phyloP scores from a whole-genome alignment of 2,329 filamentous ascomycete genomes.

The Huntiella moniliformis region DNA sequence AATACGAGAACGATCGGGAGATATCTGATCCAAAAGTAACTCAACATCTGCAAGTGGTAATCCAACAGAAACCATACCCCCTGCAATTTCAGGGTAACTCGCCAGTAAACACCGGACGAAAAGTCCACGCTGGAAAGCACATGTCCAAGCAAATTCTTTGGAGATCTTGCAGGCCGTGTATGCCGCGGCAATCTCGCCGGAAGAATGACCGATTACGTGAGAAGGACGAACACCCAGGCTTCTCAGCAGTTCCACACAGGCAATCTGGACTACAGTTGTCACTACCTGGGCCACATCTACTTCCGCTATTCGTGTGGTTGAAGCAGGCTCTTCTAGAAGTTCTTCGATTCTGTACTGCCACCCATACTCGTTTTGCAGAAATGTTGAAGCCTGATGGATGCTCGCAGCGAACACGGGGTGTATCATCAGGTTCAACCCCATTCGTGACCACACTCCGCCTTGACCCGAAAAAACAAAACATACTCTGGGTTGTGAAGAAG shows the following conservation, averaged over 20 bases:
- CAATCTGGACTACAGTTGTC: conserved; percentile 25
- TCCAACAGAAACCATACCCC: conserved; percentile 25
- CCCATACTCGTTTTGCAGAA: conserved; percentile 13
- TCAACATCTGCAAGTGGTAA: conserved; percentile 17
- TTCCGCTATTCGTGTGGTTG: background rate
- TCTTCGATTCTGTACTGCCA: conserved; percentile 3
- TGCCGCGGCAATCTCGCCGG: conserved; percentile 28
- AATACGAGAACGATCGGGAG: conserved; percentile 13
- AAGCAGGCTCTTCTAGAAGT: background rate
- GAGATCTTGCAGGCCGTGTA: conserved; percentile 22
- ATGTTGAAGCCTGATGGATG: conserved; percentile 20
- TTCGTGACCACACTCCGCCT: conserved; percentile 24
- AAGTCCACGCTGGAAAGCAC: conserved; percentile 24
- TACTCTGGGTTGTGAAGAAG: conserved; percentile 16
- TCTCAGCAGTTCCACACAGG: conserved; percentile 23
- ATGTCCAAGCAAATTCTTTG: conserved; percentile 22
- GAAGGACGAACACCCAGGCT: conserved; percentile 18
- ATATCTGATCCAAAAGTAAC: conserved; percentile 15
- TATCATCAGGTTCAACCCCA: conserved; percentile 24
- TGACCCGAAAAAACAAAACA: conserved; percentile 27
- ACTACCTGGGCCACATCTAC: conserved; percentile 23
- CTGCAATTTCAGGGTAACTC: conserved; percentile 17
- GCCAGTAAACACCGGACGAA: conserved; percentile 17
- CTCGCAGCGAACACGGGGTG: conserved; percentile 24
- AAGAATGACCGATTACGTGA: conserved; percentile 26